Evolutionary conservation across 164 flowering plant species (phyloP).

Genomic region (Aristolochia fimbriata): DNA sequence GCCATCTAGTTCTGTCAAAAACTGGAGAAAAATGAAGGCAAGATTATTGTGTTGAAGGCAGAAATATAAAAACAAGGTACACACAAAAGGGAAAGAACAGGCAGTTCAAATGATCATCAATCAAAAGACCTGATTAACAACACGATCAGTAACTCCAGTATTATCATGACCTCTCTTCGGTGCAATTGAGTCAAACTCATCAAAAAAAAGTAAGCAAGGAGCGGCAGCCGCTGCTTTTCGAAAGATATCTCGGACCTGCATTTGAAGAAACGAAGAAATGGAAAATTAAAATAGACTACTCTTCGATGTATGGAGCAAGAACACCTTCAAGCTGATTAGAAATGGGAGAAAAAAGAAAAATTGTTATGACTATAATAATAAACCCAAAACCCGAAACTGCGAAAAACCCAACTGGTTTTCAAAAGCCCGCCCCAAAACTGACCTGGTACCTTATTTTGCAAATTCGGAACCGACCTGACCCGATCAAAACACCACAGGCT

Average conservation of each 20-base stretch:
- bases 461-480: no score
- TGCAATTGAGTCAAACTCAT: slow-evolving; percentile 97
- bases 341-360: no score
- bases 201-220: slow-evolving; percentile 93
- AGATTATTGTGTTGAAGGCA: neutral
- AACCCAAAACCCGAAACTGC: no score
- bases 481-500: no score
- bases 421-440: no score
- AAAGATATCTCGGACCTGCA: slow-evolving; percentile 91
- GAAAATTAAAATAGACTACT: neutral
- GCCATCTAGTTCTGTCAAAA: slow-evolving; percentile 94
- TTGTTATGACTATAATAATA: no score
- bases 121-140: slow-evolving; percentile 75
- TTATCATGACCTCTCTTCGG: slow-evolving; percentile 99
- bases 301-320: no score
- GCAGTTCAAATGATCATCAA: neutral
- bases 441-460: no score
- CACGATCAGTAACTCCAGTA: slow-evolving; percentile 98
- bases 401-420: no score
- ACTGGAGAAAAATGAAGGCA: slow-evolving; percentile 32
- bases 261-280: neutral
- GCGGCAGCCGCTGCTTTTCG: slow-evolving; percentile 94
- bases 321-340: no score
- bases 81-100: neutral
- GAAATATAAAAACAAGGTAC: neutral